phyloP scores from a whole-genome alignment of 352 stramenopile species.

The Phytophthora agathidicida region DNA sequence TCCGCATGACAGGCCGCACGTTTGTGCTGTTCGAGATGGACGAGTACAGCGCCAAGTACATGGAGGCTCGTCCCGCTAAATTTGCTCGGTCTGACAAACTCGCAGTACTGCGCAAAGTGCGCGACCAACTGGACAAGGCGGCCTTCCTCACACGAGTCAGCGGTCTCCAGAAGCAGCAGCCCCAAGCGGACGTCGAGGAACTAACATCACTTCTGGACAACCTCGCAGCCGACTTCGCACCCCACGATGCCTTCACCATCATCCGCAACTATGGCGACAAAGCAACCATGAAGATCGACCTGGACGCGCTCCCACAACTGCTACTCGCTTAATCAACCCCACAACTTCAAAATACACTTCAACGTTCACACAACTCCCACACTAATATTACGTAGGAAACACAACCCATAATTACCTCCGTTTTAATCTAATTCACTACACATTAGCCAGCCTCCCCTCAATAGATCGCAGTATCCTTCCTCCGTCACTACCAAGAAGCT shows the following conservation, averaged over 20 bases:
- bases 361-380: neutral
- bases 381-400: no score
- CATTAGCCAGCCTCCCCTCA: no score
- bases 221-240: constrained; percentile 49
- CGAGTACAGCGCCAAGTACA: constrained; percentile 86
- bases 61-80: constrained; percentile 65
- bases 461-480: constrained; percentile 10
- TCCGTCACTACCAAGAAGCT: constrained; percentile 1
- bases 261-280: constrained; percentile 74
- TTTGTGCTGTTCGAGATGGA: constrained; percentile 88
- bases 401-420: no score
- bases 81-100: constrained; percentile 77
- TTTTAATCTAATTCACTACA: no score
- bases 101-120: constrained; percentile 63
- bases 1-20: constrained; percentile 66
- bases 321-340: constrained; percentile 55
- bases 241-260: constrained; percentile 74
- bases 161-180: constrained; percentile 35
- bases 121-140: constrained; percentile 43
- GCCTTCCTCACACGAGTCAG: constrained; percentile 32
- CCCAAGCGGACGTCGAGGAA: constrained; percentile 50
- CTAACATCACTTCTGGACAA: constrained; percentile 54
- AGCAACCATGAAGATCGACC: constrained; percentile 57
- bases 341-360: no score
- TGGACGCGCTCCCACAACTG: constrained; percentile 53